These are phyloP conservation scores for Lojkania enalia DNA, from an alignment of 2,329 filamentous ascomycete genomes.

Conservation along the genomic window DNA sequence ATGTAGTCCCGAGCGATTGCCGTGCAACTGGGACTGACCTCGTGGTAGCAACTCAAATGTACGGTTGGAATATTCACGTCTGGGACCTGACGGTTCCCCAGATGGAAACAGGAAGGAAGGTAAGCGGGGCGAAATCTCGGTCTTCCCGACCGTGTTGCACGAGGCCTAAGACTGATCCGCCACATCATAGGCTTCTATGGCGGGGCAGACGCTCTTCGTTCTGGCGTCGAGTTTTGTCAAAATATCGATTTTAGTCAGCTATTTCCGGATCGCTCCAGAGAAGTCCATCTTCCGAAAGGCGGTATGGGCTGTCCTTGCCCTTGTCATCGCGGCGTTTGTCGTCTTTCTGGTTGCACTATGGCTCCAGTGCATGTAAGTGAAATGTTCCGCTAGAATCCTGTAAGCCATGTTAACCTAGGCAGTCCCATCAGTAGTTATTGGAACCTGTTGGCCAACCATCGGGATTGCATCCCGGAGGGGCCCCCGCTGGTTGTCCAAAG, in stretches of 20 bases:
- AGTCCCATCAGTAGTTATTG: conserved; percentile 53
- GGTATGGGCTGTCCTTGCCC: conserved; percentile 40
- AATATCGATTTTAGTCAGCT: conserved; percentile 44
- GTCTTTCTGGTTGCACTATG: conserved; percentile 44
- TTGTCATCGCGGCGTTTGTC: conserved; percentile 40
- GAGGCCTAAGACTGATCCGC: background rate
- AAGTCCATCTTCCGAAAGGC: conserved; percentile 45
- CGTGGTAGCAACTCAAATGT: conserved; percentile 35
- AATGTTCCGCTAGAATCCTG: background rate
- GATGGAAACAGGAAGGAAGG: conserved; percentile 41
- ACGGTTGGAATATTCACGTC: conserved; percentile 45
- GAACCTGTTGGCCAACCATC: conserved; percentile 42
- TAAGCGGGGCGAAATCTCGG: conserved; percentile 21
- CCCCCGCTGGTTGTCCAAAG: conserved; percentile 48
- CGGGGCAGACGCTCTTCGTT: conserved; percentile 44
- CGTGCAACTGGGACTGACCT: conserved; percentile 2
- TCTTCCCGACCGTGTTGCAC: conserved; percentile 1
- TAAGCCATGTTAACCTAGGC: conserved; percentile 21
- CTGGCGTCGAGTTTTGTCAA: conserved; percentile 44
- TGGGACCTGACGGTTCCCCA: conserved; percentile 38
- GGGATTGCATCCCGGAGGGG: conserved; percentile 51
- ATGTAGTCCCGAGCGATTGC: background rate
- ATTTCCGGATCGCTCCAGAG: conserved; percentile 45
- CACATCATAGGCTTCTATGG: conserved; percentile 40
- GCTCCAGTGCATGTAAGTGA: conserved; percentile 43